Evolutionary conservation across 2,329 filamentous ascomycete species (phyloP), one percentile per base, ranked within the genome.

Genomic region (Cucurbitaria berberidis): DNA sequence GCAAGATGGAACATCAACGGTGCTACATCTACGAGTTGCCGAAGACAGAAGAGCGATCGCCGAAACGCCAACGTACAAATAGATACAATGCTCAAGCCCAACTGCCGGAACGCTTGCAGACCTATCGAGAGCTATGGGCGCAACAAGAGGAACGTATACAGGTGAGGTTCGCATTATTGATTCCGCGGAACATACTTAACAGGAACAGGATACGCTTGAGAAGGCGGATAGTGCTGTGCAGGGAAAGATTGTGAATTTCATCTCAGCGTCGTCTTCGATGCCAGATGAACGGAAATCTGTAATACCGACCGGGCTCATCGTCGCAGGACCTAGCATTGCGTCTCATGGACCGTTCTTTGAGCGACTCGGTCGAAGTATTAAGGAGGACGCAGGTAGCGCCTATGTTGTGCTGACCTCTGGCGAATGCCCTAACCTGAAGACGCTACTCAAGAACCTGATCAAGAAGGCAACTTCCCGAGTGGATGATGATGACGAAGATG

Each of bases 281-380:
- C 44, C 59, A 53, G 57, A 63, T 26, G 56, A 66, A 54, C 50
- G 54, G 35, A 58, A 67, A 39, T 76, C 78, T 42, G 84, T 82
- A 68, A 82, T 91, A 34, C 86, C 88, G 0, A 84, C 88, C 7
- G 88, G 84, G 2, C 87, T 93, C 61, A 86, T 93, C 62, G 83
- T 91, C 53, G 89, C 89, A 8, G 91, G 90, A 0, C 89, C 90
- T 7, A 91, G 90, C 59, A 88, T 92, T 62, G 87, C 89, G 30
- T 89, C 88, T 1, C 89, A 92, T 70, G 84, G 86, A 36, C 79
- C 89, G 11, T 80, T 93, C n/a, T 92, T 92, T 62, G 80, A 85
- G 52, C 88, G 91, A 70, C 76, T 93, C 10, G 82, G 84, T 11
- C 58, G 67, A 50, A 68, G 66, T 26, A 75, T 78, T 51, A 68